Evolutionary conservation across 129 eudicot genomes (phyloP).

Genomic region (Solidago caesia): DNA sequence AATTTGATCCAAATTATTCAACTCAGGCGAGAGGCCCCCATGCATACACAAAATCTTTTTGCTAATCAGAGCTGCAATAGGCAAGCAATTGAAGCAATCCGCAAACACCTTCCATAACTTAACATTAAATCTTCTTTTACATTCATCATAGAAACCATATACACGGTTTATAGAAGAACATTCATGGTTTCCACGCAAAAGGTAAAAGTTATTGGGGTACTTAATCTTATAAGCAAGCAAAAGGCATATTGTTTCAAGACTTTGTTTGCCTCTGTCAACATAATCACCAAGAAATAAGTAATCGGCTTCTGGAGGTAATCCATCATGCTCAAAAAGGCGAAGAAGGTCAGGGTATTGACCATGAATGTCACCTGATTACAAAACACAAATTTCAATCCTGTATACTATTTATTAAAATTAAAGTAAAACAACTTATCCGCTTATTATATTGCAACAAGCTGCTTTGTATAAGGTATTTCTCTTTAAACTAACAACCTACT

Average conservation of each 20-base stretch:
- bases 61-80: slow-evolving; percentile 53
- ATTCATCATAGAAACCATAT: slow-evolving; percentile 48
- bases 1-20: slow-evolving; percentile 48
- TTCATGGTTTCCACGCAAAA: slow-evolving; percentile 48
- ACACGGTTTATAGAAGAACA: slow-evolving; percentile 54
- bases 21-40: slow-evolving; percentile 65
- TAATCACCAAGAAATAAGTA: slow-evolving; percentile 64
- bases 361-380: slow-evolving; percentile 53
- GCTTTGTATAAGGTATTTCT: too few species aligned
- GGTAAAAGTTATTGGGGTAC: slow-evolving; percentile 48
- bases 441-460: background rate
- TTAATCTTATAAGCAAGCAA: slow-evolving; percentile 49
- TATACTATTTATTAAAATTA: background rate
- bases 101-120: slow-evolving; percentile 47
- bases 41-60: slow-evolving; percentile 64
- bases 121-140: slow-evolving; percentile 49
- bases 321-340: slow-evolving; percentile 55
- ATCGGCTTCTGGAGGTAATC: slow-evolving; percentile 50
- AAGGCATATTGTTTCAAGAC: slow-evolving; percentile 57
- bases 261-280: slow-evolving; percentile 63
- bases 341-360: slow-evolving; percentile 69
- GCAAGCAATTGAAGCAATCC: slow-evolving; percentile 55
- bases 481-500: too few species aligned
- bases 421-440: background rate
- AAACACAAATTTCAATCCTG: slow-evolving; percentile 3